Evolutionary conservation across 2,329 filamentous ascomycete species (phyloP).

Genomic region (Catunica adiposa): DNA sequence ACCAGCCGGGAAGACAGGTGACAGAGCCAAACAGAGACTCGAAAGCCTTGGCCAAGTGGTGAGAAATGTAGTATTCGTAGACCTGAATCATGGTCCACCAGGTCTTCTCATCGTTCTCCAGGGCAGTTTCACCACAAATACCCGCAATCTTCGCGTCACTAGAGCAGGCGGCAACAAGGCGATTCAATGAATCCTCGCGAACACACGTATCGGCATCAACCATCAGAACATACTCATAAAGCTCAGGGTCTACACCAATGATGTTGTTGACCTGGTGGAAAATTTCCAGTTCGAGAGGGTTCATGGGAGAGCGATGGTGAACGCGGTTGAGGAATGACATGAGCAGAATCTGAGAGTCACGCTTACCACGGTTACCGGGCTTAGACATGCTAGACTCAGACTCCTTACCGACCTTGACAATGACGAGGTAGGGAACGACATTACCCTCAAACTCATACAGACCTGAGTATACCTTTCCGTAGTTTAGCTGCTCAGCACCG

Average conservation of each 20-base stretch:
- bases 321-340: constrained; percentile 98
- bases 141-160: constrained; percentile 93
- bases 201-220: constrained; percentile 96
- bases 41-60: constrained; percentile 92
- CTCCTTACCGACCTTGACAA: constrained; percentile 95
- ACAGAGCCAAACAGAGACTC: constrained; percentile 94
- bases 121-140: constrained; percentile 90
- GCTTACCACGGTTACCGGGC: constrained; percentile 94
- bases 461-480: constrained; percentile 95
- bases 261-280: constrained; percentile 99
- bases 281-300: constrained; percentile 88
- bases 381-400: constrained; percentile 82
- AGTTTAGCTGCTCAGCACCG: constrained; percentile 86
- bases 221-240: constrained; percentile 96
- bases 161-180: constrained; percentile 78
- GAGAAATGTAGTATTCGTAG: constrained; percentile 98
- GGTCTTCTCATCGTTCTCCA: constrained; percentile 85
- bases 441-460: constrained; percentile 96
- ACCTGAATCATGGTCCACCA: constrained; percentile 99
- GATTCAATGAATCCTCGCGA: constrained; percentile 77
- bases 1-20: constrained; percentile 96
- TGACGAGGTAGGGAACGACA: constrained; percentile 86
- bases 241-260: constrained; percentile 89
- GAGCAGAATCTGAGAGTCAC: constrained; percentile 87
- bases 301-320: constrained; percentile 87